A percentile compares a stretch with the other conserved stretches of the same genome.
Conservation (phyloP, 495 filamentous ascomycete genomes). For the Bryoglossum gracile region DNA sequence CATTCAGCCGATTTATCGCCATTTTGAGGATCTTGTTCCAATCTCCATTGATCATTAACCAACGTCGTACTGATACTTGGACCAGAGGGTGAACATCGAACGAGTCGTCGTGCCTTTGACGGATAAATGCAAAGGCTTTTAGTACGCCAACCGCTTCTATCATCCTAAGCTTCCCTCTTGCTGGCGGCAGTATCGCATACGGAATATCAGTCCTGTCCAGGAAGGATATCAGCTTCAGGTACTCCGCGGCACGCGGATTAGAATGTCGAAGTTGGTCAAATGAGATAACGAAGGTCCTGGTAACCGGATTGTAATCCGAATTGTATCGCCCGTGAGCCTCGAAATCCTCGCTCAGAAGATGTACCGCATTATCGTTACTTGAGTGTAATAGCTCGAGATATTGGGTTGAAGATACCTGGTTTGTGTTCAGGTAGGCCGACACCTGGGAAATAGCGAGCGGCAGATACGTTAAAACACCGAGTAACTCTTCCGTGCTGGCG, state of each 20-base stretch:
- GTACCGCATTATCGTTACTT: slow-evolving; percentile 28
- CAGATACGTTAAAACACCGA: slow-evolving; percentile 20
- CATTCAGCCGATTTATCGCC: no score
- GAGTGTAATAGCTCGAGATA: slow-evolving; percentile 35
- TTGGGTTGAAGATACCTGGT: slow-evolving; percentile 2
- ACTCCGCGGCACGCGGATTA: slow-evolving; percentile 29
- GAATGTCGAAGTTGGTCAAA: slow-evolving; percentile 37
- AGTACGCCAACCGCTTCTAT: not conserved
- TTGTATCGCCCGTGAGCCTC: slow-evolving; percentile 33
- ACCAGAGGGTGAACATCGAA: no score
- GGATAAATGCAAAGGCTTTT: not conserved
- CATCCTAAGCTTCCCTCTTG: not conserved
- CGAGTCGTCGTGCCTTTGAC: no score
- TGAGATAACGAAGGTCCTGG: slow-evolving; percentile 40
- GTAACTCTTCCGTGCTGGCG: slow-evolving; percentile 7
- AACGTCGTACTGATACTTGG: no score
- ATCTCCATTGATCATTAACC: no score
- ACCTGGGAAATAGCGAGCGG: slow-evolving; percentile 31
- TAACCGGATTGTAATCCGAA: slow-evolving; percentile 33
- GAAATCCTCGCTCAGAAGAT: slow-evolving; percentile 37
- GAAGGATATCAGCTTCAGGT: slow-evolving; percentile 36
- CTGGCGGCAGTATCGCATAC: not conserved
- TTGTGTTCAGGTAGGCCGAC: slow-evolving; percentile 12
- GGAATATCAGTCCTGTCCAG: slow-evolving; percentile 31
- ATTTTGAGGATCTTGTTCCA: no score